These are phyloP conservation scores for Medicago lupulina DNA, from an alignment of 306 rosid species.

Conservation along the genomic window DNA sequence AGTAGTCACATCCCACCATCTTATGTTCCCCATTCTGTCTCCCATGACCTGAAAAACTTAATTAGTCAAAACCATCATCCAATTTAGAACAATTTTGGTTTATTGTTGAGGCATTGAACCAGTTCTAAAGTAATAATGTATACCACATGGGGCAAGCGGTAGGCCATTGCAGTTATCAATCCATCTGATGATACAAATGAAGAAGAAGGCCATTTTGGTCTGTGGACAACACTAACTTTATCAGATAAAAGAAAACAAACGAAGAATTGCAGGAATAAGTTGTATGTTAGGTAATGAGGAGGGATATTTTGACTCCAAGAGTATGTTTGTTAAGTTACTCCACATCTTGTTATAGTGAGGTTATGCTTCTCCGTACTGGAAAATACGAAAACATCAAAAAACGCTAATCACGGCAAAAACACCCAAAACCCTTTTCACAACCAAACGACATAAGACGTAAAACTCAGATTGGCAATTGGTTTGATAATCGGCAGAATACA, in stretches of 20 bases:
- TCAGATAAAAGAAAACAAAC: slow-evolving; percentile 47
- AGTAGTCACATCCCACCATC: slow-evolving; percentile 98
- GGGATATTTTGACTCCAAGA: too few relatives aligned
- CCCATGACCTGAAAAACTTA: slow-evolving; percentile 91
- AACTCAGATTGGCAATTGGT: too few relatives aligned
- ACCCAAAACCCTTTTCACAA: too few relatives aligned
- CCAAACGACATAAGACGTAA: too few relatives aligned
- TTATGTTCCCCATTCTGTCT: slow-evolving; percentile 85
- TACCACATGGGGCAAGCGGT: slow-evolving; percentile 98
- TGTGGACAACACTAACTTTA: slow-evolving; percentile 48
- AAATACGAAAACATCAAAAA: too few relatives aligned
- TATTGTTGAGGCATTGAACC: slow-evolving; percentile 19
- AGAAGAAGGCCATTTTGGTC: slow-evolving; percentile 99
- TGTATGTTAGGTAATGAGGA: background rate
- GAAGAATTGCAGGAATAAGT: slow-evolving; percentile 19
- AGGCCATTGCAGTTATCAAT: slow-evolving; percentile 96
- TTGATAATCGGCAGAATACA: too few relatives aligned
- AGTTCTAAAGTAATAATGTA: slow-evolving; percentile 39
- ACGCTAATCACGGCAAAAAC: too few relatives aligned
- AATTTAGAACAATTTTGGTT: slow-evolving; percentile 37
- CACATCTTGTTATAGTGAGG: too few relatives aligned
- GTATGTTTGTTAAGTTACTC: too few relatives aligned
- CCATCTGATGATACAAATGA: slow-evolving; percentile 90
- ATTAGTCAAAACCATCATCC: slow-evolving; percentile 49
- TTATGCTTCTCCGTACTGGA: too few relatives aligned